Evolutionary conservation across 2,329 filamentous ascomycete genomes (phyloP).

Genomic region (Trichoderma sp.): DNA sequence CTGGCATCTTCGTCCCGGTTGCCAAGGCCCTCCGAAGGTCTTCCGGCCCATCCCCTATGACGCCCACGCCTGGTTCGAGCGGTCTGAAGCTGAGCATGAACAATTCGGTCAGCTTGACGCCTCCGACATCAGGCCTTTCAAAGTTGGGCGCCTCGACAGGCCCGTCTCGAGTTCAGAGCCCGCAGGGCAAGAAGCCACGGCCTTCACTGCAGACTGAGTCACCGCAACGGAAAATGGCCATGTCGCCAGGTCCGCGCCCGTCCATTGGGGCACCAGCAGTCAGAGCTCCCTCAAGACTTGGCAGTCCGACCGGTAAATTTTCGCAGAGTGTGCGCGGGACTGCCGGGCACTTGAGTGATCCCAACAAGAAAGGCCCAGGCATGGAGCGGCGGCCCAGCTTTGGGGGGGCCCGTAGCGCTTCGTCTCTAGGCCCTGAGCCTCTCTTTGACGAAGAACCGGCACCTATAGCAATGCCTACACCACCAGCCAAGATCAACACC

Average conservation of each 20-base stretch:
- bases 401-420: constrained; percentile 54
- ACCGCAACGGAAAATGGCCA: constrained; percentile 67
- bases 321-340: constrained; percentile 62
- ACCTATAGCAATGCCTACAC: constrained; percentile 43
- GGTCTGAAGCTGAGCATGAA: constrained; percentile 56
- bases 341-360: constrained; percentile 57
- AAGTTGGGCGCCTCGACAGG: constrained; percentile 90
- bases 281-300: constrained; percentile 34
- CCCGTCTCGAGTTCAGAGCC: constrained; percentile 63
- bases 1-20: constrained; percentile 90
- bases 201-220: constrained; percentile 88
- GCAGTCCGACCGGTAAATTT: constrained; percentile 54
- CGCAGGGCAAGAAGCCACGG: constrained; percentile 67
- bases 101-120: constrained; percentile 55
- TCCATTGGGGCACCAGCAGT: constrained; percentile 53
- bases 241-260: constrained; percentile 57
- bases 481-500: constrained; percentile 53
- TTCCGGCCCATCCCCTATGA: constrained; percentile 58
- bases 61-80: constrained; percentile 62
- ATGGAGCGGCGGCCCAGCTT: constrained; percentile 51
- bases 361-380: constrained; percentile 52
- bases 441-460: constrained; percentile 58
- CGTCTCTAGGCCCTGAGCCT: constrained; percentile 52
- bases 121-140: constrained; percentile 62
- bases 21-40: constrained; percentile 72